A percentile compares a stretch with the other conserved stretches of the same genome.
phyloP scores from a whole-genome alignment of 495 filamentous ascomycete genomes.

The Aspergillus affinis region DNA sequence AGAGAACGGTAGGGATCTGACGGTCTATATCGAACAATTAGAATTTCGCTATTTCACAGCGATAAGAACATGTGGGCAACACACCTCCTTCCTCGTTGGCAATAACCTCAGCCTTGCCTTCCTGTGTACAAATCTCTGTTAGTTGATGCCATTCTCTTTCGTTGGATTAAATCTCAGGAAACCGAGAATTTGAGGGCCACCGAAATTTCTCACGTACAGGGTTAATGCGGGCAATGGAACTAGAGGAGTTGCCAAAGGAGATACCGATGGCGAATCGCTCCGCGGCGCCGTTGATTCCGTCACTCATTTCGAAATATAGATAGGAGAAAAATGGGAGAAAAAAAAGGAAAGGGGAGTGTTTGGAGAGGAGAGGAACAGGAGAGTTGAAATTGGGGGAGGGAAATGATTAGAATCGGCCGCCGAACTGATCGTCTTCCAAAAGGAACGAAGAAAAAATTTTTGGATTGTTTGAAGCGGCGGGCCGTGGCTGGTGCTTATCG shows the following conservation, averaged over 20 bases:
- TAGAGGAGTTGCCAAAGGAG: slow-evolving; percentile 96
- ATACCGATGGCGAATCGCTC: slow-evolving; percentile 86
- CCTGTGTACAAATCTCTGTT: slow-evolving; percentile 44
- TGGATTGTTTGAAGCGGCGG: slow-evolving; percentile 23
- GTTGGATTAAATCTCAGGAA: not conserved
- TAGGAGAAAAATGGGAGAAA: slow-evolving; percentile 20
- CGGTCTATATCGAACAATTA: slow-evolving; percentile 61
- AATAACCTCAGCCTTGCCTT: slow-evolving; percentile 95
- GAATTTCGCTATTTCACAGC: slow-evolving; percentile 7
- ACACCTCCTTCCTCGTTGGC: slow-evolving; percentile 97
- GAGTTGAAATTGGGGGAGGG: slow-evolving; percentile 22
- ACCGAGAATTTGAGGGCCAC: not conserved
- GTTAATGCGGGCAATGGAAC: slow-evolving; percentile 87
- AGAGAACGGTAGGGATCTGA: slow-evolving; percentile 92
- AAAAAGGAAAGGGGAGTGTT: slow-evolving; percentile 3
- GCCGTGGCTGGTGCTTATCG: slow-evolving; percentile 43
- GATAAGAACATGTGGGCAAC: slow-evolving; percentile 22
- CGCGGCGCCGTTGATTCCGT: slow-evolving; percentile 43
- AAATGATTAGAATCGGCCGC: slow-evolving; percentile 18
- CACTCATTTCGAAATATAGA: slow-evolving; percentile 51
- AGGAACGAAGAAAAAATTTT: slow-evolving; percentile 23
- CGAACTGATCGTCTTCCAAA: slow-evolving; percentile 23
- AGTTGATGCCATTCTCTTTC: not conserved
- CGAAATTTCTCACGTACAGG: slow-evolving; percentile 43
- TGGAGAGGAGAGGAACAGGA: slow-evolving; percentile 1